Base-by-base conservation (phyloP, 331 rosid species). In the Acacia concinna region DNA sequence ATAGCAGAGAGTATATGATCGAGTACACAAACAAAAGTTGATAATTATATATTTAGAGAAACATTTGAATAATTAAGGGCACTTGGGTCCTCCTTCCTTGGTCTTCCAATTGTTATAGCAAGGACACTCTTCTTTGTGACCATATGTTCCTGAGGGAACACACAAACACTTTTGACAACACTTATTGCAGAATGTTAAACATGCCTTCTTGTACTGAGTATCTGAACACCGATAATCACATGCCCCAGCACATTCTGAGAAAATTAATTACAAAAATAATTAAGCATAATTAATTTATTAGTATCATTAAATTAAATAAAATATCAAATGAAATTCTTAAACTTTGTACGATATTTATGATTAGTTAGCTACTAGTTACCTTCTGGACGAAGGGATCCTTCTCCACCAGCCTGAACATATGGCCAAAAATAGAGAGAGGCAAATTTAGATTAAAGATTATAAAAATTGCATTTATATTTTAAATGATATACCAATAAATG, bases 101-200 rank as follows among this genome's bases (percentile, higher is more conserved):
- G 85, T 87, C 47, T 82, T 85, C 88, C 86, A 84, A 34, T 82
- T 64, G 74, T 74, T 68, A 67, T 87, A 74, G 83, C 90, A 87
- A 35, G 85, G 82, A 18, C 88, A 87, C 65, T 87, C 88, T 35
- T 87, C 85, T 54, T 72, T 85, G 56, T 74, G 81, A 14, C 85
- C 88, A 43, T 30, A 82, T 9, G 84, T 79, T 27, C 87, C 84
- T 3, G 88, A 78, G 0, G 88, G 88, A 40, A 87, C 88, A 7
- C 91, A 87, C 0, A 84, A 28, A 28, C 88, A 87, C 40, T 44
- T 85, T 4, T 31, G 15, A 51, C 90, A 84, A 37, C 90, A 87
- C 41, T 25, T 63, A 44, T 73, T 82, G 77, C 88, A 84, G 71
- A 25, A 87, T 21, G 63, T 64, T 20, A 82, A 54, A 11, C 90